phyloP scores from a whole-genome alignment of 164 flowering plant species.

The Tetrastigma voinierianum region DNA sequence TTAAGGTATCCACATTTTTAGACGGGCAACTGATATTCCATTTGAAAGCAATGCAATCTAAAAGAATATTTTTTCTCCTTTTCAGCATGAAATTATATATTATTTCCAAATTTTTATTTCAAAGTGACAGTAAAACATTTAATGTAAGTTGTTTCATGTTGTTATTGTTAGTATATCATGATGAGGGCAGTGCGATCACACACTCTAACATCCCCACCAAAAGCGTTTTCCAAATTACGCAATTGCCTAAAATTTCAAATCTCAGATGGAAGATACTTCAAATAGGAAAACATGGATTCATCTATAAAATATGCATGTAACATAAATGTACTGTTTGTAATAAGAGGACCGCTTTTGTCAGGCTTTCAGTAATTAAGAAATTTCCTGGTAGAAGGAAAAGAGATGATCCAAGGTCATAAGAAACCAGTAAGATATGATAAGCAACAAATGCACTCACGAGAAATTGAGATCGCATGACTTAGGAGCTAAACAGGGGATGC shows the following conservation, averaged over 20 bases:
- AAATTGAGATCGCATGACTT: background rate
- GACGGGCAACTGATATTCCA: constrained; percentile 95
- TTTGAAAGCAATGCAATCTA: constrained; percentile 94
- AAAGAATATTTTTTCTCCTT: background rate
- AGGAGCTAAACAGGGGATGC: background rate
- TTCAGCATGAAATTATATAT: background rate
- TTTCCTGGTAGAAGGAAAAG: background rate
- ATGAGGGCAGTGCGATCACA: constrained; percentile 96
- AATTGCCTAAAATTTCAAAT: constrained; percentile 51
- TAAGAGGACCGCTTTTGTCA: too few species aligned
- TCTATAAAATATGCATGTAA: background rate
- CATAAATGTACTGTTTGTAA: too few species aligned
- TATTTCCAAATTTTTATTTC: background rate
- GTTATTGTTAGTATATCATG: constrained; percentile 94
- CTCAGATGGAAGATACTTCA: background rate
- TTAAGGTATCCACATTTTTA: constrained; percentile 99
- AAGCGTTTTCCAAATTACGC: constrained; percentile 86
- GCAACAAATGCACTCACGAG: background rate
- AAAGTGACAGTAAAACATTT: constrained; percentile 10
- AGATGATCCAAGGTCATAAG: background rate
- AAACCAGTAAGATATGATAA: background rate
- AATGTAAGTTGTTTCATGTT: constrained; percentile 93
- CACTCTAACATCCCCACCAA: constrained; percentile 87
- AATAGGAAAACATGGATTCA: background rate
- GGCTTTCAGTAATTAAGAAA: too few species aligned